A percentile compares a stretch with the other conserved stretches of the same genome.
These are phyloP conservation scores for Phytophthora cryptogea DNA, from an alignment of 352 stramenopile species.

Conservation along the genomic window DNA sequence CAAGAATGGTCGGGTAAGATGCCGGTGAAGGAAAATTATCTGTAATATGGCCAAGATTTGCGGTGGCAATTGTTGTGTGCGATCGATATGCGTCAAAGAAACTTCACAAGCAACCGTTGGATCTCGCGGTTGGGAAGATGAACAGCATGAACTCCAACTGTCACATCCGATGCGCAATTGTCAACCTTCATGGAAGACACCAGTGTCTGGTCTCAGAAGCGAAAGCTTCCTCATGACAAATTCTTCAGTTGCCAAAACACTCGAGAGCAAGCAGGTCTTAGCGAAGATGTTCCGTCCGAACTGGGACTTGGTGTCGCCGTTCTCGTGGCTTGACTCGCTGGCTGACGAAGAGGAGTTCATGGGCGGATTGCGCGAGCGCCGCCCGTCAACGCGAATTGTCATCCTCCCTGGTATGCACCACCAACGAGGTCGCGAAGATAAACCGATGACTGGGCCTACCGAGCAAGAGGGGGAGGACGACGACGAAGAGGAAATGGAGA, in stretches of 20 bases:
- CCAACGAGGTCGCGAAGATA: slow-evolving; percentile 19
- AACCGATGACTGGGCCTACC: slow-evolving; percentile 18
- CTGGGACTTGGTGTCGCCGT: slow-evolving; percentile 58
- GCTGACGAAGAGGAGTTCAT: slow-evolving; percentile 58
- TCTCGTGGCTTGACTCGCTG: slow-evolving; percentile 52
- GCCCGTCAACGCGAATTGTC: slow-evolving; percentile 28
- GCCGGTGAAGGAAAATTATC: slow-evolving; percentile 14
- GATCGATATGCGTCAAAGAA: neutral
- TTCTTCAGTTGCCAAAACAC: slow-evolving; percentile 25
- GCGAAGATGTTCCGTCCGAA: slow-evolving; percentile 49
- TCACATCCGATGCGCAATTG: neutral
- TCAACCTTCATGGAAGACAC: slow-evolving; percentile 10
- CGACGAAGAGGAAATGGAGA: slow-evolving; percentile 21
- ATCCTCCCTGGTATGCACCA: slow-evolving; percentile 15
- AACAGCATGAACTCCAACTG: slow-evolving; percentile 6
- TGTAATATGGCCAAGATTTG: slow-evolving; percentile 16
- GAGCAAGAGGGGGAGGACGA: slow-evolving; percentile 13
- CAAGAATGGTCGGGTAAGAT: slow-evolving; percentile 6
- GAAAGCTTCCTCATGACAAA: neutral
- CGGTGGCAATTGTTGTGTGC: neutral
- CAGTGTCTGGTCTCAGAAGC: slow-evolving; percentile 21
- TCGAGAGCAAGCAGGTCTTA: slow-evolving; percentile 13
- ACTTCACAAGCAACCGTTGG: slow-evolving; percentile 8
- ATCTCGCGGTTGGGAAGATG: neutral
- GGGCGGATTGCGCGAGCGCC: slow-evolving; percentile 20